These are phyloP conservation scores for Ogataea zsoltii DNA, from an alignment of 805 yeast genomes.

Conservation along the genomic window DNA sequence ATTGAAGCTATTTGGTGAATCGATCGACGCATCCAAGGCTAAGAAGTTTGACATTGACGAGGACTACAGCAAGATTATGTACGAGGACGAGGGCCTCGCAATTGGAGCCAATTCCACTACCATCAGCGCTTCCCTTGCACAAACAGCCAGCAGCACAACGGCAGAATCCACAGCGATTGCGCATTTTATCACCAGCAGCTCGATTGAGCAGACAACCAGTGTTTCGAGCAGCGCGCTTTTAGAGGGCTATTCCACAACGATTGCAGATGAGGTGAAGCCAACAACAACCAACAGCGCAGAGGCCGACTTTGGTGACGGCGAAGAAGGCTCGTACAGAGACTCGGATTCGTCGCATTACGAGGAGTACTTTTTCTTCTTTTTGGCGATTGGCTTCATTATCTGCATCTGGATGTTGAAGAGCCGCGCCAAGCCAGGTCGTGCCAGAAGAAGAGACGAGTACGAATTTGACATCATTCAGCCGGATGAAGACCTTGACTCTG, in stretches of 20 bases:
- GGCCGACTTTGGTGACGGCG: conserved; percentile 22
- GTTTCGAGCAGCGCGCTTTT: conserved; percentile 2
- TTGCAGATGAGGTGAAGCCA: background rate
- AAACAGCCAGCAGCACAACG: conserved; percentile 9
- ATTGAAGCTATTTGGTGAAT: conserved; percentile 79
- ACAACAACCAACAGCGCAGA: conserved; percentile 7
- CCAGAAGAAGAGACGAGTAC: conserved; percentile 65
- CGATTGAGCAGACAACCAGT: background rate
- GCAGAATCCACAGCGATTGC: background rate
- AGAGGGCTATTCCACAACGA: background rate
- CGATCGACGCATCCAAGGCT: conserved; percentile 63
- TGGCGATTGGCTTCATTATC: conserved; percentile 57
- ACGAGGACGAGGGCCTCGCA: conserved; percentile 18
- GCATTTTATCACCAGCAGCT: background rate
- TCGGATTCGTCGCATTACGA: conserved; percentile 46
- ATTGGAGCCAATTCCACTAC: conserved; percentile 7
- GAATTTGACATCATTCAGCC: conserved; percentile 77
- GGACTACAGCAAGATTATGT: conserved; percentile 44
- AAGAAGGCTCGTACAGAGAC: conserved; percentile 20
- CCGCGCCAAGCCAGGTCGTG: conserved; percentile 38
- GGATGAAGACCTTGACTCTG: conserved; percentile 27
- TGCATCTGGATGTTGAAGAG: conserved; percentile 43
- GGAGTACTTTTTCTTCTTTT: conserved; percentile 60
- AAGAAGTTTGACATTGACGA: conserved; percentile 51
- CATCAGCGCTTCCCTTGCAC: conserved; percentile 2